phyloP scores from a whole-genome alignment of 768 basidiomycete species.

The Lyophyllum shimeji region DNA sequence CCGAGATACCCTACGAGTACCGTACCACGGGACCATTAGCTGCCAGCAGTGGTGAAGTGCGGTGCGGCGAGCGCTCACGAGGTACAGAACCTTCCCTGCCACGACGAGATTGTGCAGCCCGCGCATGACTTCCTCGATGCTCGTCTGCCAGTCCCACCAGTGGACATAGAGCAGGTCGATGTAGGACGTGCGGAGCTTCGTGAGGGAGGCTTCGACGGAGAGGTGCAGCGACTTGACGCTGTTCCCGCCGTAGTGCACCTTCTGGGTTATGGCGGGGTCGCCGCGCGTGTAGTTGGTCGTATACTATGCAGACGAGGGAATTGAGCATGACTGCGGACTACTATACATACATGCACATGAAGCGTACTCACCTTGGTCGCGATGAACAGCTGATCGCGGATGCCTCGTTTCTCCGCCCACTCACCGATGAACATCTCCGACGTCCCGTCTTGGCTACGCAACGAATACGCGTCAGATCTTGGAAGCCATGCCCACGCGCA shows the following conservation, averaged over 20 bases:
- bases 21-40: not conserved
- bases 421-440: slow-evolving; percentile 56
- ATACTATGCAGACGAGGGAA: slow-evolving; percentile 27
- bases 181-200: slow-evolving; percentile 44
- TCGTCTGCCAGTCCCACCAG: slow-evolving; percentile 53
- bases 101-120: slow-evolving; percentile 50
- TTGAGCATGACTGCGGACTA: not conserved
- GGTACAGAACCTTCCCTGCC: slow-evolving; percentile 53
- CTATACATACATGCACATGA: not conserved
- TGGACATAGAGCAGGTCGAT: slow-evolving; percentile 50
- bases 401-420: slow-evolving; percentile 46
- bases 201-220: slow-evolving; percentile 41
- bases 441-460: slow-evolving; percentile 47
- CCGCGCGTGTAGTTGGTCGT: slow-evolving; percentile 27
- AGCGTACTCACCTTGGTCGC: slow-evolving; percentile 31
- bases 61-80: slow-evolving; percentile 21
- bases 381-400: slow-evolving; percentile 47
- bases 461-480: no score
- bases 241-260: slow-evolving; percentile 48
- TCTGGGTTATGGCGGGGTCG: slow-evolving; percentile 25
- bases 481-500: not conserved
- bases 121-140: slow-evolving; percentile 58
- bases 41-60: no score
- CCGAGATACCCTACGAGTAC: slow-evolving; percentile 27
- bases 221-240: slow-evolving; percentile 41